A percentile compares a stretch with the other conserved stretches of the same genome.
These are phyloP conservation scores for Trichothecium roseum DNA, from an alignment of 2,329 filamentous ascomycete species.

Conservation along the genomic window DNA sequence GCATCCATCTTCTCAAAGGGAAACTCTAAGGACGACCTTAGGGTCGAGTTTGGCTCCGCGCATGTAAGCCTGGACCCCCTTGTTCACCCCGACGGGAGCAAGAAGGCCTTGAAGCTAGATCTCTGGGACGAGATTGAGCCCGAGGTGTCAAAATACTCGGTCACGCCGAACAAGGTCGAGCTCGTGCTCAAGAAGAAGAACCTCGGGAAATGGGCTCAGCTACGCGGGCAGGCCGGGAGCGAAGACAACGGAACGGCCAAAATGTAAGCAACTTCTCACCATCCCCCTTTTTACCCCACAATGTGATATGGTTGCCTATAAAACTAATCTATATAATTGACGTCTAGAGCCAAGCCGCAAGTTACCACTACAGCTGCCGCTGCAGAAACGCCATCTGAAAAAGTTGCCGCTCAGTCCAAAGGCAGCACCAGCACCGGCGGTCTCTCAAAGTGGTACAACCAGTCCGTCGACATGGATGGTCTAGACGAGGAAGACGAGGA, in stretches of 20 bases:
- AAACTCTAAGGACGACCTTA: conserved; percentile 27
- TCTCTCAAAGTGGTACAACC: conserved; percentile 81
- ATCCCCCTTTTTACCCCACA: not conserved
- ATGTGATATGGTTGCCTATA: not conserved
- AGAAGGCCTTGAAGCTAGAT: conserved; percentile 51
- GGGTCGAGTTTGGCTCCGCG: conserved; percentile 20
- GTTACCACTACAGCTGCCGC: conserved; percentile 3
- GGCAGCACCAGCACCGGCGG: conserved; percentile 31
- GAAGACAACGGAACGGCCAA: conserved; percentile 6
- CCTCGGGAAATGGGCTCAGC: conserved; percentile 55
- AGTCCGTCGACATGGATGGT: conserved; percentile 45
- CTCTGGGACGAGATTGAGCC: conserved; percentile 58
- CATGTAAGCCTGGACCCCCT: conserved; percentile 17
- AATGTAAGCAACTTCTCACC: conserved; percentile 9
- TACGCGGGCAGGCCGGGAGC: conserved; percentile 6
- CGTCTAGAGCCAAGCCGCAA: conserved; percentile 10
- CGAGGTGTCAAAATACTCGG: conserved; percentile 45
- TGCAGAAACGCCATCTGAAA: conserved; percentile 1
- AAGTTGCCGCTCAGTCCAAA: conserved; percentile 1
- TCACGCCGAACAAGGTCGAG: conserved; percentile 74
- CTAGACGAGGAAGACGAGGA: conserved; percentile 46
- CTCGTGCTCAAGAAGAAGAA: conserved; percentile 58
- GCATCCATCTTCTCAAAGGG: conserved; percentile 33
- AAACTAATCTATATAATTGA: not conserved
- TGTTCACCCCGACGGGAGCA: conserved; percentile 36